Percentiles rank a stretch among this genome's conserved stretches.
These are phyloP conservation scores for Melampsora abietis-canadensis DNA, from an alignment of 1,284 basidiomycete genomes.

Conservation along the genomic window DNA sequence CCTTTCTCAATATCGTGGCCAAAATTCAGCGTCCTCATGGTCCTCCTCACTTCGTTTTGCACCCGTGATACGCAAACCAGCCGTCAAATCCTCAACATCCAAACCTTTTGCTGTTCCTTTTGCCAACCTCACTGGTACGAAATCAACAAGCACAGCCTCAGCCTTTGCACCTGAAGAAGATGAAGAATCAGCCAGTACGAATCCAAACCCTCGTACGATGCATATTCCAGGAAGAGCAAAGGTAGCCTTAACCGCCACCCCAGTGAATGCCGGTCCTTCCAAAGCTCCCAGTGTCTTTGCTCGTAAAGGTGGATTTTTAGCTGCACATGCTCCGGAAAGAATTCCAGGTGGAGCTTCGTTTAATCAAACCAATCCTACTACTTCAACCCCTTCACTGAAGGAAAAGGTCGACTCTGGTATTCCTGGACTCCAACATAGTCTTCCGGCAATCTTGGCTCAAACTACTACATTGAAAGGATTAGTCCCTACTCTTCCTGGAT, in stretches of 20 bases:
- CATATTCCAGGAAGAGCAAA: slow-evolving; percentile 43
- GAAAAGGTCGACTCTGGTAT: slow-evolving; percentile 42
- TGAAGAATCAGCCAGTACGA: slow-evolving; percentile 10
- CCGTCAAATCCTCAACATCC: slow-evolving; percentile 20
- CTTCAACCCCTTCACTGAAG: slow-evolving; percentile 3
- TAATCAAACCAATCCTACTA: not conserved
- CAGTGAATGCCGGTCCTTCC: slow-evolving; percentile 11
- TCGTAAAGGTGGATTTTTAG: slow-evolving; percentile 41
- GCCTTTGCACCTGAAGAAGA: slow-evolving; percentile 37
- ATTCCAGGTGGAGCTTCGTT: slow-evolving; percentile 22
- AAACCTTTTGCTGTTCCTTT: slow-evolving; percentile 41
- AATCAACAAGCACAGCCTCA: slow-evolving; percentile 23
- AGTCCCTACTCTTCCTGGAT: slow-evolving; percentile 17
- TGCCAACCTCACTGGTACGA: slow-evolving; percentile 10
- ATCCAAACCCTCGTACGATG: slow-evolving; percentile 13
- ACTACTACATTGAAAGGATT: slow-evolving; percentile 39
- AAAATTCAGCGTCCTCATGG: slow-evolving; percentile 39
- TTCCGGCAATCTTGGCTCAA: slow-evolving; percentile 41
- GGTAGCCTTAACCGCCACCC: slow-evolving; percentile 30
- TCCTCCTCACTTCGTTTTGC: slow-evolving; percentile 44
- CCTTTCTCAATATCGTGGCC: not conserved
- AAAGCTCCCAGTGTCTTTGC: slow-evolving; percentile 42
- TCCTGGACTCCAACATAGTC: slow-evolving; percentile 41
- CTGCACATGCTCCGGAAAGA: slow-evolving; percentile 40
- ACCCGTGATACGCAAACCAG: slow-evolving; percentile 41